Percentiles rank a stretch among this genome's conserved stretches.
These are phyloP conservation scores for Aspergillus flavus DNA, from an alignment of 2,329 filamentous ascomycete species.

Conservation along the genomic window DNA sequence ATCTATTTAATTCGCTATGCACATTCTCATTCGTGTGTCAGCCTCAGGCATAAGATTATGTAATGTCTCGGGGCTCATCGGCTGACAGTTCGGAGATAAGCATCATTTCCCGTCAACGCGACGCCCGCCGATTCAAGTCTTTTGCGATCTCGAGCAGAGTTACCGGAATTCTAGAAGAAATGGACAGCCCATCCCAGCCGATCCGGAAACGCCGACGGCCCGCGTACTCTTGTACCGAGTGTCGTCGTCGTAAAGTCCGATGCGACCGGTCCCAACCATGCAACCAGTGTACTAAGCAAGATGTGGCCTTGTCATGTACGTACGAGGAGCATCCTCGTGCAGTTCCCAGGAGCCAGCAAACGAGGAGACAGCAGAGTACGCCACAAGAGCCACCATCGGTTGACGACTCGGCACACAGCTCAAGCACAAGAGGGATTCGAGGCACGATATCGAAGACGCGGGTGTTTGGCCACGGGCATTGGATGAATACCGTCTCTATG, in stretches of 20 bases:
- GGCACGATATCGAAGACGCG: conserved; percentile 27
- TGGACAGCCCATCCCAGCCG: not conserved
- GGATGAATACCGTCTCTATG: conserved; percentile 25
- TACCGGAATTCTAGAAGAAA: not conserved
- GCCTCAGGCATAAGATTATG: too few species aligned
- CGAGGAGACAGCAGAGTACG: not conserved
- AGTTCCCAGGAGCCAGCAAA: not conserved
- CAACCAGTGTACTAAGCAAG: conserved; percentile 22
- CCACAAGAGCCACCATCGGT: not conserved
- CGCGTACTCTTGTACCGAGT: conserved; percentile 30
- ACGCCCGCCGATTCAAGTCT: too few species aligned
- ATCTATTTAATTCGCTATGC: too few species aligned
- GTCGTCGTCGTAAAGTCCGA: conserved; percentile 34
- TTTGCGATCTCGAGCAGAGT: not conserved
- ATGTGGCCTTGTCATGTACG: conserved; percentile 14
- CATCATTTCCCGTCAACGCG: too few species aligned
- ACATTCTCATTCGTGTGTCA: too few species aligned
- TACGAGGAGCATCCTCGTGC: conserved; percentile 13
- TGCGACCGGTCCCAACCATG: conserved; percentile 32
- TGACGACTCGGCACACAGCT: not conserved
- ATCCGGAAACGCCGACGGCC: conserved; percentile 1
- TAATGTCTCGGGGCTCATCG: too few species aligned
- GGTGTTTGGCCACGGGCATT: conserved; percentile 28
- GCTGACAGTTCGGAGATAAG: too few species aligned
- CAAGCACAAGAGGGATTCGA: conserved; percentile 10